Conservation (phyloP, 2,329 filamentous ascomycete genomes). For the Ilyonectria mors-panacis region DNA sequence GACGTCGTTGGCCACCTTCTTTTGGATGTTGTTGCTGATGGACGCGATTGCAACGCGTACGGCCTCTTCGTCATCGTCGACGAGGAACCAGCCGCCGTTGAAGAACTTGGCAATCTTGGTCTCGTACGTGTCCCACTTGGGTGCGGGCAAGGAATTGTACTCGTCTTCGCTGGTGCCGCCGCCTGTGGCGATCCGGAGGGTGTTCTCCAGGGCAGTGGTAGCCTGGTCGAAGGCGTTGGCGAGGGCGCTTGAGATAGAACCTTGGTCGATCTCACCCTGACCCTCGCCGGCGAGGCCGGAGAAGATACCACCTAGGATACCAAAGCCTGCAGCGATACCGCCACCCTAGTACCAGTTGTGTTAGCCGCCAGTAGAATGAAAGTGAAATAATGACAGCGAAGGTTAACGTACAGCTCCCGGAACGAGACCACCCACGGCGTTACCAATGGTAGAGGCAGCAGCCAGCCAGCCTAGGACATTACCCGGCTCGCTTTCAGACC, state of each 20-base stretch:
- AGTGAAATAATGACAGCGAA: too few species aligned
- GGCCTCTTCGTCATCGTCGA: conserved; percentile 21
- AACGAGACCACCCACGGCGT: conserved; percentile 8
- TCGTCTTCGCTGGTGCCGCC: conserved; percentile 5
- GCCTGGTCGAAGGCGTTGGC: conserved; percentile 12
- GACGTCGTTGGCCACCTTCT: conserved; percentile 40
- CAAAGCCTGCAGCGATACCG: conserved; percentile 16
- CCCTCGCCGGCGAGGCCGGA: conserved; percentile 5
- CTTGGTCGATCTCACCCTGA: background rate
- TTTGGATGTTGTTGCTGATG: conserved; percentile 28
- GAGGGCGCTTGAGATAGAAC: conserved; percentile 7
- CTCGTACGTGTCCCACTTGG: conserved; percentile 23
- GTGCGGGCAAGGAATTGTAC: conserved; percentile 19
- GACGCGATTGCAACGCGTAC: conserved; percentile 14
- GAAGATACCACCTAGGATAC: conserved; percentile 12
- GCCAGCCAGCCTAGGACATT: conserved; percentile 6
- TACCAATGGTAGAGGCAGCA: conserved; percentile 3
- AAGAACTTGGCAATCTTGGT: conserved; percentile 34
- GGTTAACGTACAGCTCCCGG: conserved; percentile 10
- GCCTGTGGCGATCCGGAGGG: background rate
- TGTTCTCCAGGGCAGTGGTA: background rate
- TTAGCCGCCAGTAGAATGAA: background rate
- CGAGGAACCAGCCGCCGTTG: conserved; percentile 31
- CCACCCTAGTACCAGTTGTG: background rate
- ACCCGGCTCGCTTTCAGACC: background rate